phyloP scores from a whole-genome alignment of 129 eudicot genomes.

The Chrysanthemum seticuspe region DNA sequence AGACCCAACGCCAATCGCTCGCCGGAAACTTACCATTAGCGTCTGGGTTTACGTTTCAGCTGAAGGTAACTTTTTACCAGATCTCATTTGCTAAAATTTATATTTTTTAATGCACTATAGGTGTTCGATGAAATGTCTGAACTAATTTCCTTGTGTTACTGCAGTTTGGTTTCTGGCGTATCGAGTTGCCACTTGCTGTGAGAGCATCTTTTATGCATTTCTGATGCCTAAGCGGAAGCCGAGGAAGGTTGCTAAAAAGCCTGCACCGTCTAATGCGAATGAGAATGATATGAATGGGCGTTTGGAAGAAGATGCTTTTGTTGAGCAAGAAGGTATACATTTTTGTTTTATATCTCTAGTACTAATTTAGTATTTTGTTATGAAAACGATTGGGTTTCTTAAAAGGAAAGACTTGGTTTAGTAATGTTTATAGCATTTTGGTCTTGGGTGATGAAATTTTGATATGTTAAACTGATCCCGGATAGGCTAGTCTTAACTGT shows the following conservation, averaged over 20 bases:
- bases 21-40: too few relatives aligned
- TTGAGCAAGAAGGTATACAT: conserved; percentile 49
- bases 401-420: not conserved
- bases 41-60: too few relatives aligned
- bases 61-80: too few relatives aligned
- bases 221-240: conserved; percentile 52
- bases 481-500: not conserved
- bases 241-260: conserved; percentile 29
- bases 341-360: not conserved
- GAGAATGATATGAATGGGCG: conserved; percentile 17
- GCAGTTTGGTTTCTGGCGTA: not conserved
- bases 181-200: not conserved
- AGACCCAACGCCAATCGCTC: too few relatives aligned
- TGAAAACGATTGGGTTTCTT: not conserved
- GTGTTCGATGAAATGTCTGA: too few relatives aligned
- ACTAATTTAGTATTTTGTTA: not conserved
- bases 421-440: not conserved
- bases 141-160: not conserved
- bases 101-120: too few relatives aligned
- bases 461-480: not conserved
- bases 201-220: conserved; percentile 19
- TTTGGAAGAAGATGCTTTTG: conserved; percentile 30
- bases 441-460: conserved; percentile 3
- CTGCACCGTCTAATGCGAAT: conserved; percentile 33
- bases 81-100: too few relatives aligned